Base-by-base conservation (phyloP, 2,329 filamentous ascomycete species). In the Apiospora pterosperma region DNA sequence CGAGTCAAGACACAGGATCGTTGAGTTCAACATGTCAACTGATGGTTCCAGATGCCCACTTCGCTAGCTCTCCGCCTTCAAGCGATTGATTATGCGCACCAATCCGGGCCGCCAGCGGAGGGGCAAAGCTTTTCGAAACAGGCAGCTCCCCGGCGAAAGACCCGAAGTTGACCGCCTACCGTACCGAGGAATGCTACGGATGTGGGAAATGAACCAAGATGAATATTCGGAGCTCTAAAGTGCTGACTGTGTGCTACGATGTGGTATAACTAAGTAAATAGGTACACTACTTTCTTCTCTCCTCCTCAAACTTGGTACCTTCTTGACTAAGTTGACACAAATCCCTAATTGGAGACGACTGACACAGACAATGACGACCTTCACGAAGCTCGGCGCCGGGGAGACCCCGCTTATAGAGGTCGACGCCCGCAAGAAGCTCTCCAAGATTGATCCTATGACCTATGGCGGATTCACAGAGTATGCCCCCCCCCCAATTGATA, bases 381-480 rank as follows among this genome's bases (percentile, higher is more conserved):
- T 92, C 73, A 92, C 90, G 28, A 87, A 86, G 72, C 86, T 92
- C 68, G 72, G 79, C 11, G 86, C 88, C 64, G 81, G 82, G 68
- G 85, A 89, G 69, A 83, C 78, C 66, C 85, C 90, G 59, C 84
- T 83, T 69, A 91, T 93, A 72, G 84, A 85, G 63, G 80, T 94
- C 65, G 86, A 92, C 73, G 81, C 89, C 5, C 76, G 79, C 19
- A 85, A 90, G 75, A 87, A 84, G 69, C 78, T 94, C 63, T 89
- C 90, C 65, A 88, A 88, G 74, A 92, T 96, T 72, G 88, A 93
- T 72, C 86, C 91, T 66, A 92, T 92, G 74, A 92, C 91, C 71
- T 96, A 95, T 83, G 90, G 90, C 64, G 92, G 92, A 12, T 96
- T 96, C 78, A 92, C 90, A 65, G 92, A 96, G 91, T 92, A 80